Evolutionary conservation across 192 early-diverging fungal genomes (phyloP), one percentile per base, ranked within the genome.

Genomic region (Entomortierella lignicola): DNA sequence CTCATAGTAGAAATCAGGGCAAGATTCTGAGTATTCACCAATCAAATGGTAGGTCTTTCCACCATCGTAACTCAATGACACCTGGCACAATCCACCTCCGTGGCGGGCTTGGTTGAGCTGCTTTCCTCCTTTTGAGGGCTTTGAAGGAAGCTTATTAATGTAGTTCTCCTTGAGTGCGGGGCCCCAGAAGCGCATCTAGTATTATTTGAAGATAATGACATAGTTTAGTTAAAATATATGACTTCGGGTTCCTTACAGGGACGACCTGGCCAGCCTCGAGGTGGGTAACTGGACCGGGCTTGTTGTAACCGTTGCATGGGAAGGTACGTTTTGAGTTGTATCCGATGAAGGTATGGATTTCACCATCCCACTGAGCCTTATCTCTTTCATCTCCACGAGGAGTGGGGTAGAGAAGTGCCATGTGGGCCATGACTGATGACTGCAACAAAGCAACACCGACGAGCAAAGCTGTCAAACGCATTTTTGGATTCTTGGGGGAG

Each of bases 61-160:
- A 41, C 85, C 88, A 51, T 93, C 89, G 30, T 84, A 85, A 6
- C 85, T 88, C 31, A 93, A 60, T 0, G 90, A 72, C 62, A 92
- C 87, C 73, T 92, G 82, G 59, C 91, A 91, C 58, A 86, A 85
- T 13, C 92, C 92, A 26, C 91, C 91, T 42, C 80, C 85, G 69
- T 91, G 91, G 3, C 85, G 82, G 1, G 88, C 89, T 12, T 86
- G 85, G 58, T 84, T 82, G 23, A 60, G 8, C 42, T 70, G 52
- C 0, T 12, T 8, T 2, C 47, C 3, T 11, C 27, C 13, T 47
- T 42, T 42, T n/a, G 60, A 48, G 23, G 21, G 26, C 29, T 43
- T 27, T 8, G 73, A 54, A 0, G 66, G 59, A 17, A 29, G 23
- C 26, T n/a, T 13, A 20, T 52, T 17, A 18, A 51, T 6, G 29